phyloP scores from a whole-genome alignment of 73 alveolate genomes.

The Paramecium octaurelia region DNA sequence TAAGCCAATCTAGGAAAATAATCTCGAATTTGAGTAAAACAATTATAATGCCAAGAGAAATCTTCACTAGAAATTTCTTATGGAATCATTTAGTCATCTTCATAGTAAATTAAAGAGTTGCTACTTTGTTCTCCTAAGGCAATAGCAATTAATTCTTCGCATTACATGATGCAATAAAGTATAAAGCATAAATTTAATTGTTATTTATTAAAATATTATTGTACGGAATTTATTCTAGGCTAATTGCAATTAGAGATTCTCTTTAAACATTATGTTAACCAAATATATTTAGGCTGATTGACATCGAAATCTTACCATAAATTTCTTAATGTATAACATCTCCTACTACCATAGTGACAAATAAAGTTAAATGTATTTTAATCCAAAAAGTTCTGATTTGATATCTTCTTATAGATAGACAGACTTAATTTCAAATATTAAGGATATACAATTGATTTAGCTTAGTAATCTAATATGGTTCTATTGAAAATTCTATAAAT shows the following conservation, averaged over 20 bases:
- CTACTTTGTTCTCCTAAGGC: not conserved
- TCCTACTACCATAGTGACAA: not conserved
- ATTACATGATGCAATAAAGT: not conserved
- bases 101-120: not conserved
- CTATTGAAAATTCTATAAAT: not conserved
- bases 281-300: not conserved
- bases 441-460: not conserved
- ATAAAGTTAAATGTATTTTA: not conserved
- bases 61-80: not conserved
- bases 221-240: not conserved
- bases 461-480: conserved; percentile 16
- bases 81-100: not conserved
- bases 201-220: not conserved
- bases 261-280: not conserved
- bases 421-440: not conserved
- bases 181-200: not conserved
- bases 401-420: not conserved
- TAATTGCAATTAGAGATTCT: not conserved
- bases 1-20: not conserved
- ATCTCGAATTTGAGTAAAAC: not conserved
- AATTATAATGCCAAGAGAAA: not conserved
- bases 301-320: not conserved
- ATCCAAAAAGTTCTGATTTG: not conserved
- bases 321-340: not conserved
- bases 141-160: conserved; percentile 12